phyloP scores from a whole-genome alignment of 1,139 yeast species.

The Diutina rugosa region DNA sequence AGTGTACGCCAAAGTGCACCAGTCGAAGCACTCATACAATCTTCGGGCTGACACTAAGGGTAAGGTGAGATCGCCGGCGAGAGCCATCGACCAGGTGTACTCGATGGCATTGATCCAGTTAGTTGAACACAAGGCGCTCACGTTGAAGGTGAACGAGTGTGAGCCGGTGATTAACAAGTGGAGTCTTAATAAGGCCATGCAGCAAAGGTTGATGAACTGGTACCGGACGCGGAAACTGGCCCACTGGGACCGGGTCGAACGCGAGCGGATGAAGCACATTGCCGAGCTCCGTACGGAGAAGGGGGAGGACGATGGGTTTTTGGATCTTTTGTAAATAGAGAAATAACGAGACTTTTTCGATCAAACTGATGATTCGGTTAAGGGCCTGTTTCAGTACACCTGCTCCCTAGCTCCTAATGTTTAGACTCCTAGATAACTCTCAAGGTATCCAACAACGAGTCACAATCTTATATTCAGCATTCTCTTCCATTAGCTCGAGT shows the following conservation, averaged over 20 bases:
- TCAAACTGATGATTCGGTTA: too few species aligned
- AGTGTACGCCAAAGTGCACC: background rate
- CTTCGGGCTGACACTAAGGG: background rate
- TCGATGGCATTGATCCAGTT: slow-evolving; percentile 1
- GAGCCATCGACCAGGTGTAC: background rate
- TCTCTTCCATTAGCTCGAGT: too few species aligned
- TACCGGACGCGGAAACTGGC: background rate
- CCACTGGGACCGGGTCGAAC: background rate
- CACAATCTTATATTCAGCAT: too few species aligned
- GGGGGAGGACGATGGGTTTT: background rate
- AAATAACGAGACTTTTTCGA: background rate
- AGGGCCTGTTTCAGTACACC: too few species aligned
- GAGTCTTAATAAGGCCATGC: background rate
- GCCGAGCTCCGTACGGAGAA: background rate
- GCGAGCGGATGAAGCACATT: background rate
- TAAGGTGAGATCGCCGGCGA: background rate
- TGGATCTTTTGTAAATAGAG: background rate
- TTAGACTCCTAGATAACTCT: too few species aligned
- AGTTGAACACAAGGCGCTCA: background rate
- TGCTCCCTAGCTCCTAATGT: too few species aligned
- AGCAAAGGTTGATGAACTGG: background rate
- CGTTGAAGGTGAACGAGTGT: background rate
- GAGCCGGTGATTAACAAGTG: background rate
- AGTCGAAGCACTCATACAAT: background rate
- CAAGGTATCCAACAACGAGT: too few species aligned